phyloP scores from a whole-genome alignment of 2,329 filamentous ascomycete genomes.

The Paecilomyces dactylethromorphus region DNA sequence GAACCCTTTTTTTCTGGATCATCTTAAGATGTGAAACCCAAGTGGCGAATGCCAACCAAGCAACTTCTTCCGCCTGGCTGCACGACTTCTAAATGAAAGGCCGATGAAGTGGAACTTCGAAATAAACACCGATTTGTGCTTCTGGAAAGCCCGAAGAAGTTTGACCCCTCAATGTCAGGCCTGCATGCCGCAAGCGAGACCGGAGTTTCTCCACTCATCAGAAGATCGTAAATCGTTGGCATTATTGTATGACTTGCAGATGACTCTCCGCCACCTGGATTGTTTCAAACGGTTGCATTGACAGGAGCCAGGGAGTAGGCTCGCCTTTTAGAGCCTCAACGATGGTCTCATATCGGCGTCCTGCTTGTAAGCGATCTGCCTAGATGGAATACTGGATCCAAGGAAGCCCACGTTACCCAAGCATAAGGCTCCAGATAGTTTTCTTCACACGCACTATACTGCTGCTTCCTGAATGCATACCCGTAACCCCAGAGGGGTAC shows the following conservation, averaged over 20 bases:
- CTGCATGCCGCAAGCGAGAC: neutral
- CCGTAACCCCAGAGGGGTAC: neutral
- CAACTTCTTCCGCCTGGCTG: neutral
- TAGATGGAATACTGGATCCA: neutral
- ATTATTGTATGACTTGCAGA: neutral
- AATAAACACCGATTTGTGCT: neutral
- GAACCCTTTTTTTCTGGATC: neutral
- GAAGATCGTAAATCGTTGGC: neutral
- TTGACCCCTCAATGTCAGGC: neutral
- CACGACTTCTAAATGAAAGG: neutral
- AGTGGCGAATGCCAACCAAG: neutral
- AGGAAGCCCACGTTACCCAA: neutral
- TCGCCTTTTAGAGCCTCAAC: neutral
- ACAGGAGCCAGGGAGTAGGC: neutral
- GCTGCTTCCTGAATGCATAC: neutral
- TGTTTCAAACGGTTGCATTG: neutral
- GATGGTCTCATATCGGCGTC: neutral
- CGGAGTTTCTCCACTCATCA: neutral
- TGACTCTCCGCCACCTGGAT: neutral
- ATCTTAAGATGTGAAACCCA: neutral
- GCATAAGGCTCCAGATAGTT: neutral
- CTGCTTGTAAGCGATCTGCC: neutral
- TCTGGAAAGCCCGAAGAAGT: neutral
- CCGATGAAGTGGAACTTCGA: neutral
- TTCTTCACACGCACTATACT: neutral